Evolutionary conservation across 2,329 filamentous ascomycete genomes (phyloP).

Genomic region (Sclerotinia nivalis): DNA sequence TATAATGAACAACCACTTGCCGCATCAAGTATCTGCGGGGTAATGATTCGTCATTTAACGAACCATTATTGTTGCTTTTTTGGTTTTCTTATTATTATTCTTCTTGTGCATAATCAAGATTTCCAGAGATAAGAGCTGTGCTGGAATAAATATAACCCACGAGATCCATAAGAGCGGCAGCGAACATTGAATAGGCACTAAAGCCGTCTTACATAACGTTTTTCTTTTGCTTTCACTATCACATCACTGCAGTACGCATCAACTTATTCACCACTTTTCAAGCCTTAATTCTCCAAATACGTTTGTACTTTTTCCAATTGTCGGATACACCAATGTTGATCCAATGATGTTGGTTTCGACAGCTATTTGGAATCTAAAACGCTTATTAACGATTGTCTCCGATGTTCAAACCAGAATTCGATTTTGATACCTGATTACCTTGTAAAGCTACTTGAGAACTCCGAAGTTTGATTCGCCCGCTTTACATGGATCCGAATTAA

Average conservation of each 20-base stretch:
- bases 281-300: neutral
- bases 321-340: too few species aligned
- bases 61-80: constrained; percentile 9
- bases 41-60: neutral
- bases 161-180: too few species aligned
- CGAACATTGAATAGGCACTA: neutral
- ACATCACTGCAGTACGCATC: neutral
- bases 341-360: too few species aligned
- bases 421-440: too few species aligned
- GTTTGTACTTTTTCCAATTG: neutral
- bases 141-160: too few species aligned
- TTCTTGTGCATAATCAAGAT: neutral
- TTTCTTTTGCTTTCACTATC: neutral
- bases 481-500: neutral
- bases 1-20: neutral
- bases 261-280: neutral
- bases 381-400: neutral
- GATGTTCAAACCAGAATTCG: neutral
- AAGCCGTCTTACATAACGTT: neutral
- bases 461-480: neutral
- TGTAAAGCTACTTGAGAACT: too few species aligned
- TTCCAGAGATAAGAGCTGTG: neutral
- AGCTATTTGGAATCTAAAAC: neutral
- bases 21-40: neutral
- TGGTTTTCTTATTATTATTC: too few species aligned